Percentiles rank a stretch among this genome's conserved stretches.
Evolutionary conservation across 1,284 basidiomycete genomes (phyloP).

Genomic region (Anthracocystis setariae): DNA sequence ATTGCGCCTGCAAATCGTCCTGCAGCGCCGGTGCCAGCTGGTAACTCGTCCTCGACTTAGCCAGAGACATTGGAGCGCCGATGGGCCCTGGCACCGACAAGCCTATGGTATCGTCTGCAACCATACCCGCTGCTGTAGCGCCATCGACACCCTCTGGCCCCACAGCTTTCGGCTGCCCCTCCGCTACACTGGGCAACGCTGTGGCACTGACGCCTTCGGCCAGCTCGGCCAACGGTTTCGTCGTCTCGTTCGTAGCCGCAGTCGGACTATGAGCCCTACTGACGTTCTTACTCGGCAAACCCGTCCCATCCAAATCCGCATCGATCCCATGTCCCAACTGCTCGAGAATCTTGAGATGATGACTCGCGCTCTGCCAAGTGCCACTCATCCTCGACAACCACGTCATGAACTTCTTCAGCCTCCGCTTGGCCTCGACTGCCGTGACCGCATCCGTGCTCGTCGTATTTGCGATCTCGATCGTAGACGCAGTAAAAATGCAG

Average conservation of each 20-base stretch:
- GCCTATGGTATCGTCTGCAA: slow-evolving; percentile 6
- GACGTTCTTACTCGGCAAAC: slow-evolving; percentile 28
- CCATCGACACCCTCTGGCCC: background rate
- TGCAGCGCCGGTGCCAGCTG: slow-evolving; percentile 21
- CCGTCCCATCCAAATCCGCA: slow-evolving; percentile 48
- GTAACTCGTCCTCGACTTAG: slow-evolving; percentile 17
- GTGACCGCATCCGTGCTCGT: slow-evolving; percentile 43
- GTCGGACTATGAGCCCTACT: slow-evolving; percentile 29
- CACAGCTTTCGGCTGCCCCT: background rate
- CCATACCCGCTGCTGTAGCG: background rate
- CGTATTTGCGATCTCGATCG: slow-evolving; percentile 59
- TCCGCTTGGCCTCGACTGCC: slow-evolving; percentile 47
- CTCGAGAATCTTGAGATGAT: slow-evolving; percentile 51
- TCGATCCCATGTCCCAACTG: slow-evolving; percentile 48
- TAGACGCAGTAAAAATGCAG: slow-evolving; percentile 56
- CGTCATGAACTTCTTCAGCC: slow-evolving; percentile 47
- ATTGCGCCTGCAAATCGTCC: slow-evolving; percentile 29
- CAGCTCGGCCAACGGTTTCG: background rate
- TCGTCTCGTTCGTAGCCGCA: slow-evolving; percentile 4
- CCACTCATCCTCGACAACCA: slow-evolving; percentile 49
- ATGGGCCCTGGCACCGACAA: slow-evolving; percentile 38
- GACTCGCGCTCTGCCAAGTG: slow-evolving; percentile 41
- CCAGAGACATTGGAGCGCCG: slow-evolving; percentile 42
- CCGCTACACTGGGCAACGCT: background rate
- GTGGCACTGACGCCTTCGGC: slow-evolving; percentile 3